phyloP scores from a whole-genome alignment of 2,329 filamentous ascomycete species.

The Metarhizium robertsii region DNA sequence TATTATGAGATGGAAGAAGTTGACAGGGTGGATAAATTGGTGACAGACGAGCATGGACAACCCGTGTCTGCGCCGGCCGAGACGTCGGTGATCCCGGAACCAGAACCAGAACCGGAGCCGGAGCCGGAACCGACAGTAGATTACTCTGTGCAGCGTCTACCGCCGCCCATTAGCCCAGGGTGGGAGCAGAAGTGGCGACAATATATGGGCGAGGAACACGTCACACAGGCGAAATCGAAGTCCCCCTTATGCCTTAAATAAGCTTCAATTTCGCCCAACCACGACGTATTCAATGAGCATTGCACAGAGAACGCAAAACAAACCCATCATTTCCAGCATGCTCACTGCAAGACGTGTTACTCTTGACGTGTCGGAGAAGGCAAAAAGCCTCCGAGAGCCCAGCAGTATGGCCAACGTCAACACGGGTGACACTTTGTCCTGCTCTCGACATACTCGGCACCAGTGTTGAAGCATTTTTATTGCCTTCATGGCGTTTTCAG shows the following conservation, averaged over 20 bases:
- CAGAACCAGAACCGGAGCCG: too few relatives aligned
- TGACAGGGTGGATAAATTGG: background rate
- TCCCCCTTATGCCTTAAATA: too few relatives aligned
- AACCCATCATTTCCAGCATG: background rate
- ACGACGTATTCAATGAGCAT: too few relatives aligned
- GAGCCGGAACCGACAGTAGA: too few relatives aligned
- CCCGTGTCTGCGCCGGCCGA: background rate
- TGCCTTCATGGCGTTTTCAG: constrained; percentile 6
- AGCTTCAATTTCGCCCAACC: too few relatives aligned
- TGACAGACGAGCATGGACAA: background rate
- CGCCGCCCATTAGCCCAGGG: too few relatives aligned
- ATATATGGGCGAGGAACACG: too few relatives aligned
- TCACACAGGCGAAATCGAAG: too few relatives aligned
- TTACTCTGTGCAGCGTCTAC: too few relatives aligned
- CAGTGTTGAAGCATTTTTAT: constrained; percentile 10
- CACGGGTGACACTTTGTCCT: background rate
- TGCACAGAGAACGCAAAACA: too few relatives aligned
- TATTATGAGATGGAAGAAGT: background rate
- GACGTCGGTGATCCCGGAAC: too few relatives aligned
- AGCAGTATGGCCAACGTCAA: background rate
- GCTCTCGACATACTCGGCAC: constrained; percentile 6
- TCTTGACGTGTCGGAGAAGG: background rate
- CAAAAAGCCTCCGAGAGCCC: background rate
- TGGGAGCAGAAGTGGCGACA: too few relatives aligned
- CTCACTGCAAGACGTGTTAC: background rate